Evolutionary conservation across 176 grass and related monocot genomes (phyloP).

Genomic region (Pharus latifolius): DNA sequence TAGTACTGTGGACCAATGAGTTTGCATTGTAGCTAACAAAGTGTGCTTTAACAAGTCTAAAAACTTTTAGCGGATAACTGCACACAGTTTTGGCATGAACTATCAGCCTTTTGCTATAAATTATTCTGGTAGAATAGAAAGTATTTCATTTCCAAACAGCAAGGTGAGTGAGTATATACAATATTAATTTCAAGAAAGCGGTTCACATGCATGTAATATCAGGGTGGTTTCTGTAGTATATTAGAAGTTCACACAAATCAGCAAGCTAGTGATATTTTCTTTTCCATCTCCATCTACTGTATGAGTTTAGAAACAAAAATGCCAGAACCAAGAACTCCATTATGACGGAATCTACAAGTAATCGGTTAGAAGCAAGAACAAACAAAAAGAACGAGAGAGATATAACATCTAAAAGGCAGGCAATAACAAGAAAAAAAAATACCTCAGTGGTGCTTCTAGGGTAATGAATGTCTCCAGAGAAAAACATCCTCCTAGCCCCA

Average conservation of each 20-base stretch:
- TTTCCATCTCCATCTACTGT: no score
- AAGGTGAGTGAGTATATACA: neutral
- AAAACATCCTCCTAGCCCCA: slow-evolving; percentile 40
- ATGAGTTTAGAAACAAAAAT: no score
- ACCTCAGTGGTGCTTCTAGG: slow-evolving; percentile 58
- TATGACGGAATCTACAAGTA: no score
- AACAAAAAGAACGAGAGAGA: neutral
- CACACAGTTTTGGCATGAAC: neutral
- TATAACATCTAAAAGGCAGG: neutral
- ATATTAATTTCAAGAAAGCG: neutral
- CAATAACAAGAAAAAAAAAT: neutral
- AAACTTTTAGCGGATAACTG: neutral
- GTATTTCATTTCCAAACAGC: neutral
- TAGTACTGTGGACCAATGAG: no score
- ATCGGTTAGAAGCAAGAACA: no score
- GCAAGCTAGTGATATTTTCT: no score
- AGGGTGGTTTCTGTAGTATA: no score
- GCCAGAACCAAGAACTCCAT: no score
- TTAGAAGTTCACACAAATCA: no score
- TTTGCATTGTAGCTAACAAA: no score
- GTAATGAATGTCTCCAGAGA: slow-evolving; percentile 72
- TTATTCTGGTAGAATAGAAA: neutral
- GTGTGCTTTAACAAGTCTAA: no score
- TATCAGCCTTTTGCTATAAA: neutral
- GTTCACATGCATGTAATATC: neutral